Conservation (phyloP, 768 basidiomycete species). For the Clitopilus hobsonii region DNA sequence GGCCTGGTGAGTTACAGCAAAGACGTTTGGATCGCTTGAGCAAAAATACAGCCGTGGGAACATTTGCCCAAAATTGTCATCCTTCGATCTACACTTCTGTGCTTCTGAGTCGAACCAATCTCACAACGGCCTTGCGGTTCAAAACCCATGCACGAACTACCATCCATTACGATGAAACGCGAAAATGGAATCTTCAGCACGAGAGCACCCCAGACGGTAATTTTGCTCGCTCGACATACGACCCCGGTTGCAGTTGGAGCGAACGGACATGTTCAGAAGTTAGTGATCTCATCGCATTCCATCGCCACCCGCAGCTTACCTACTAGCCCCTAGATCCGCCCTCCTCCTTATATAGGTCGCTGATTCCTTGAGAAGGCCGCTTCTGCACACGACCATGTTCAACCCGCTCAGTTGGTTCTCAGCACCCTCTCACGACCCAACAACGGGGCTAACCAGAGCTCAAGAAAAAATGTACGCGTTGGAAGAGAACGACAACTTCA, state of each 20-base stretch:
- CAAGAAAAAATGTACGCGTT: slow-evolving; percentile 46
- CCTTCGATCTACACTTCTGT: too few species aligned
- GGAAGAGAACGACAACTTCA: slow-evolving; percentile 54
- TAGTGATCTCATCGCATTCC: background rate
- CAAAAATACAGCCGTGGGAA: background rate
- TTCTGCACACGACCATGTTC: background rate
- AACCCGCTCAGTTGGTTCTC: background rate
- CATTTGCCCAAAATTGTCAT: background rate
- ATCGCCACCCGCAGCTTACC: background rate
- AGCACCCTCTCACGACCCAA: background rate
- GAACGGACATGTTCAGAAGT: background rate
- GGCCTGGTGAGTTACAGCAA: background rate
- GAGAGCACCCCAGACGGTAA: too few species aligned
- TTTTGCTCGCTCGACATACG: too few species aligned
- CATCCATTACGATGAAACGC: too few species aligned
- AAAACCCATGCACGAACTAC: too few species aligned
- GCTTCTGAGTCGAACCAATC: too few species aligned
- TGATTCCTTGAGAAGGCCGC: too few species aligned
- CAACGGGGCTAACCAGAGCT: slow-evolving; percentile 26
- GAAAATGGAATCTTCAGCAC: too few species aligned
- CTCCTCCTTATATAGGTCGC: background rate
- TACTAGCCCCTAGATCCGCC: background rate
- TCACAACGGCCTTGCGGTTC: too few species aligned
- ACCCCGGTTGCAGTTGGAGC: too few species aligned
- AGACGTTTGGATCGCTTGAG: background rate